phyloP scores from a whole-genome alignment of 441 rosid genomes.

The Pelargonium cotyledonis region DNA sequence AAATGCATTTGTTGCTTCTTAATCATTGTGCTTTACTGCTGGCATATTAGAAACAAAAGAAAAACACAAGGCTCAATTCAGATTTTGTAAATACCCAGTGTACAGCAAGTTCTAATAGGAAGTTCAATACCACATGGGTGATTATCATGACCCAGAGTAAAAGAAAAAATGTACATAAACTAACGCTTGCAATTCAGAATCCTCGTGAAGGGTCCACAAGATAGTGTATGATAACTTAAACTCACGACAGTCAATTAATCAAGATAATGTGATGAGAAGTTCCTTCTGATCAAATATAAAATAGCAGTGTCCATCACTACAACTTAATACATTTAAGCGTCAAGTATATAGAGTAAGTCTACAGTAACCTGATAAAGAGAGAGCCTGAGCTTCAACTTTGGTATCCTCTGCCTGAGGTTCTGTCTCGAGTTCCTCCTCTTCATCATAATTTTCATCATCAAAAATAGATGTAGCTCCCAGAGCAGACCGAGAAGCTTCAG shows the following conservation, averaged over 20 bases:
- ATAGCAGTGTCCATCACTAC: not conserved
- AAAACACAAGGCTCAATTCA: too few species aligned
- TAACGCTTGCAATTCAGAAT: not conserved
- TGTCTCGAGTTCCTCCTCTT: constrained; percentile 69
- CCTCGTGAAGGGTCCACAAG: too few species aligned
- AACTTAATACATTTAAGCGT: constrained; percentile 1
- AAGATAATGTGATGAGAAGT: not conserved
- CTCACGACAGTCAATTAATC: not conserved
- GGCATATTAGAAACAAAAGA: too few species aligned
- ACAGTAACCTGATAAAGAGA: constrained; percentile 37
- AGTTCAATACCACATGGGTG: too few species aligned
- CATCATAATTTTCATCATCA: constrained; percentile 95
- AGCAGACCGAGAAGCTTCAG: constrained; percentile 42
- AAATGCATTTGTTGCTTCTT: too few species aligned
- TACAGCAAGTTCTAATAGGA: too few species aligned
- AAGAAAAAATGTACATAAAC: not conserved
- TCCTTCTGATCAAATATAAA: not conserved
- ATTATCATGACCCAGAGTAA: not conserved
- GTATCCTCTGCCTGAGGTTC: constrained; percentile 39
- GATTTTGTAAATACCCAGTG: too few species aligned
- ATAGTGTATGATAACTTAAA: too few species aligned
- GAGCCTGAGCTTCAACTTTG: constrained; percentile 31
- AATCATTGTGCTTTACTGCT: too few species aligned
- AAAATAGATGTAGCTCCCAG: constrained; percentile 44
- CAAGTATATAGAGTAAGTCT: not conserved